Percentiles rank a stretch among this genome's conserved stretches.
Conservation (phyloP, 2,329 filamentous ascomycete species). For the Helminthosporium solani region DNA sequence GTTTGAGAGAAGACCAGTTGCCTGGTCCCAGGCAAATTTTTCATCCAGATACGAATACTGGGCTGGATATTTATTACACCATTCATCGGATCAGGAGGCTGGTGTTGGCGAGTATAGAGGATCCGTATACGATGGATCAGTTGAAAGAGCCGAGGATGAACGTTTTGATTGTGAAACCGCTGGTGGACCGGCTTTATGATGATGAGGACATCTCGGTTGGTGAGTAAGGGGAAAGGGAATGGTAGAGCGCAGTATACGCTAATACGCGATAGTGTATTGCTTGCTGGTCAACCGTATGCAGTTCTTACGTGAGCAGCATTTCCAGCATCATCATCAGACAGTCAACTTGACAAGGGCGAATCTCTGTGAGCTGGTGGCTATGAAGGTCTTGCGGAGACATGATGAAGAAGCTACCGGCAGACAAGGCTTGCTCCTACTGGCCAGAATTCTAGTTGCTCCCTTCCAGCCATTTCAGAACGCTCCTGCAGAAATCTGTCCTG, state of each 20-base stretch:
- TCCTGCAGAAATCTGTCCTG: slow-evolving; percentile 63
- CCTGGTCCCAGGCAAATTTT: slow-evolving; percentile 42
- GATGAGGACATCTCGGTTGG: slow-evolving; percentile 76
- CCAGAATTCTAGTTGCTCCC: slow-evolving; percentile 77
- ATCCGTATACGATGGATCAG: slow-evolving; percentile 71
- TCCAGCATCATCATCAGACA: slow-evolving; percentile 75
- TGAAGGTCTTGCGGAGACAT: slow-evolving; percentile 73
- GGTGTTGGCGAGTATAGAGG: slow-evolving; percentile 55
- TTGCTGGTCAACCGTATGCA: slow-evolving; percentile 78
- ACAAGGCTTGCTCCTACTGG: slow-evolving; percentile 69
- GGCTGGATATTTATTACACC: slow-evolving; percentile 72
- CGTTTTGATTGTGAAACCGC: slow-evolving; percentile 72
- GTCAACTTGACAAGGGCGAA: slow-evolving; percentile 76
- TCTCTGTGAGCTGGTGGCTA: slow-evolving; percentile 77
- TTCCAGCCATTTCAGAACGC: slow-evolving; percentile 87
- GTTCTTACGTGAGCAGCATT: slow-evolving; percentile 75
- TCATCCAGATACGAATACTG: slow-evolving; percentile 57
- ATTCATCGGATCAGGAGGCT: slow-evolving; percentile 64
- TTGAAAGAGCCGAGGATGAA: slow-evolving; percentile 80
- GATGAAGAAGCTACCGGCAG: slow-evolving; percentile 74
- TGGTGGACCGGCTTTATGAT: slow-evolving; percentile 82
- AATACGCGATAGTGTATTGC: slow-evolving; percentile 65
- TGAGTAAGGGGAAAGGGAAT: slow-evolving; percentile 37
- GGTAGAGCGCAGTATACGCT: slow-evolving; percentile 2
- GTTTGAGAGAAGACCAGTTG: slow-evolving; percentile 41